Conservation (phyloP, 257 asterid genomes). For the Petrea volubilis region DNA sequence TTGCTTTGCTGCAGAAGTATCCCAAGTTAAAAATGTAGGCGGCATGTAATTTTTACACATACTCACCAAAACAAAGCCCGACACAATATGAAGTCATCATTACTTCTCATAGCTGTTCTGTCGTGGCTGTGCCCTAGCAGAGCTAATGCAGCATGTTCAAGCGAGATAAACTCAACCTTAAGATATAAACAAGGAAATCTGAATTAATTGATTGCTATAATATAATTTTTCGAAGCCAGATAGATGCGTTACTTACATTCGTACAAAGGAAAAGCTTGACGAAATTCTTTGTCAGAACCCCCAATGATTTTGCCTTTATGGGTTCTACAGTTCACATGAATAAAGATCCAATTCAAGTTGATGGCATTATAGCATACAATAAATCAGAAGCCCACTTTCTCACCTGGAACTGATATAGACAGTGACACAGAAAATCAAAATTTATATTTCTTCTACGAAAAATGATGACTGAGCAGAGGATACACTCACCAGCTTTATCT, state of each 20-base stretch:
- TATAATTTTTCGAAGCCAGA: not conserved
- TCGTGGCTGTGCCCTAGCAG: slow-evolving; percentile 56
- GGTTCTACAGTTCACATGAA: slow-evolving; percentile 40
- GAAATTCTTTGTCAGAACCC: slow-evolving; percentile 61
- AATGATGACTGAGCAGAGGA: not conserved
- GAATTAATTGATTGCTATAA: slow-evolving; percentile 5
- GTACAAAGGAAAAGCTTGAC: slow-evolving; percentile 65
- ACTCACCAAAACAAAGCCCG: slow-evolving; percentile 15
- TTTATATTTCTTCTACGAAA: not conserved
- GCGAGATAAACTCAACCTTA: slow-evolving; percentile 59
- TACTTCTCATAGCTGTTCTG: slow-evolving; percentile 59
- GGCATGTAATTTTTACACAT: not conserved
- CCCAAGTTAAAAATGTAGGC: not conserved
- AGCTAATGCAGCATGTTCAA: slow-evolving; percentile 58
- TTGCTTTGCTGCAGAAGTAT: slow-evolving; percentile 53
- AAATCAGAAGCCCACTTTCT: not conserved
- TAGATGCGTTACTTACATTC: slow-evolving; percentile 47
- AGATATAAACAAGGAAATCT: slow-evolving; percentile 19
- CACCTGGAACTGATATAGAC: not conserved
- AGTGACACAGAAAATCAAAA: not conserved
- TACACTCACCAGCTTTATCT: slow-evolving; percentile 40
- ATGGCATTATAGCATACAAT: not conserved
- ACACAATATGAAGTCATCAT: slow-evolving; percentile 27
- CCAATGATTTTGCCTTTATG: slow-evolving; percentile 62
- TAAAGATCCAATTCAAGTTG: slow-evolving; percentile 17